phyloP scores from a whole-genome alignment of 2,329 filamentous ascomycete species.

The Zasmidium citrigriseum region DNA sequence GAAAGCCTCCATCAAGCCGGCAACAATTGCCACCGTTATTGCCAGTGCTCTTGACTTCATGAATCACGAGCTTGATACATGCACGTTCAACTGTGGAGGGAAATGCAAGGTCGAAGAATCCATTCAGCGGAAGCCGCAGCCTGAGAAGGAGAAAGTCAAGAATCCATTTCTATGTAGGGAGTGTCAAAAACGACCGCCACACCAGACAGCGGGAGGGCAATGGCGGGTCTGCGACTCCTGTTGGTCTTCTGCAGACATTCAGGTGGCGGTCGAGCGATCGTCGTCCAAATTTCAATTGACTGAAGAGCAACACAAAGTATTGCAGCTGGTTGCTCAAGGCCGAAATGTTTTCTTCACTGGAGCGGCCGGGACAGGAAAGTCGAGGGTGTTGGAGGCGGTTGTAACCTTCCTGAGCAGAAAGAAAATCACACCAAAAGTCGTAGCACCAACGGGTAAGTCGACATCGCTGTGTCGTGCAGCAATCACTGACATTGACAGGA shows the following conservation, averaged over 20 bases:
- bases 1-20: slow-evolving; percentile 6
- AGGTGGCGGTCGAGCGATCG: background rate
- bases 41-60: slow-evolving; percentile 12
- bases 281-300: background rate
- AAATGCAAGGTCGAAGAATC: slow-evolving; percentile 1
- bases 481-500: background rate
- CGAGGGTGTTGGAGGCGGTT: slow-evolving; percentile 54
- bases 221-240: background rate
- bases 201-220: background rate
- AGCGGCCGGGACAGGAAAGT: slow-evolving; percentile 62
- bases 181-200: slow-evolving; percentile 2
- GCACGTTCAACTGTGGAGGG: slow-evolving; percentile 8
- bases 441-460: slow-evolving; percentile 3
- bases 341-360: slow-evolving; percentile 66
- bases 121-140: background rate
- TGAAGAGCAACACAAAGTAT: slow-evolving; percentile 10
- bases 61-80: slow-evolving; percentile 7
- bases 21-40: slow-evolving; percentile 1
- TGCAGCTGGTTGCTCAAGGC: slow-evolving; percentile 40
- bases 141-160: background rate
- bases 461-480: too few relatives aligned
- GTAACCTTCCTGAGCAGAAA: slow-evolving; percentile 37
- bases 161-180: background rate
- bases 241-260: background rate
- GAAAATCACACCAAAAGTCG: background rate